phyloP scores from a whole-genome alignment of 1,284 basidiomycete genomes.

The Exobasidium rhododendri region DNA sequence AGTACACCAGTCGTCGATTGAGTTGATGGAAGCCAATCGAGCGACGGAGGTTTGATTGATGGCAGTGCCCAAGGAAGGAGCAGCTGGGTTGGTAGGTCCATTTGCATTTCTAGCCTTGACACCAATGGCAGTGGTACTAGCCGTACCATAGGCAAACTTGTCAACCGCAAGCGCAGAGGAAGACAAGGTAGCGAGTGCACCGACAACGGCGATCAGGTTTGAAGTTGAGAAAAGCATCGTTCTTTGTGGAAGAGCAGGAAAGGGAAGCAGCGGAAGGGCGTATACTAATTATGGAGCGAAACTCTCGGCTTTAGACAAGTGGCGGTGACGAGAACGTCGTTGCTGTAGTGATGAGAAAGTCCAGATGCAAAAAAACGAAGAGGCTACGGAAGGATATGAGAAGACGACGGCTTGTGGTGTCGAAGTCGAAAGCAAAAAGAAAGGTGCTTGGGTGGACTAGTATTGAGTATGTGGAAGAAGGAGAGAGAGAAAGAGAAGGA shows the following conservation, averaged over 20 bases:
- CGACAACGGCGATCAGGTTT: slow-evolving; percentile 13
- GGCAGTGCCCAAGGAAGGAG: slow-evolving; percentile 44
- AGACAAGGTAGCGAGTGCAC: slow-evolving; percentile 22
- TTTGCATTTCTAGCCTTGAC: slow-evolving; percentile 32
- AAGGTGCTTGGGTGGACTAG: not conserved
- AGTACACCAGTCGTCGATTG: slow-evolving; percentile 54
- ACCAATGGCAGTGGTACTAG: slow-evolving; percentile 35
- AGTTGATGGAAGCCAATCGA: slow-evolving; percentile 51
- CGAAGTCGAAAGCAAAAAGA: not conserved
- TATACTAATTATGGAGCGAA: too few relatives aligned
- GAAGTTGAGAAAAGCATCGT: not conserved
- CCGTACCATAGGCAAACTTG: slow-evolving; percentile 44
- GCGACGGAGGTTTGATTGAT: slow-evolving; percentile 50
- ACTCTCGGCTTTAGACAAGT: not conserved
- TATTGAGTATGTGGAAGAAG: not conserved
- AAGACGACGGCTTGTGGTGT: not conserved
- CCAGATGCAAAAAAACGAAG: not conserved
- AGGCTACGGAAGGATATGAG: not conserved
- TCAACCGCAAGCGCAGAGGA: too few relatives aligned
- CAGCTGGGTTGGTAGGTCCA: slow-evolving; percentile 46
- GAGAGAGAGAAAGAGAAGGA: not conserved
- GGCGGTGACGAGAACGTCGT: not conserved
- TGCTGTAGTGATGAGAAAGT: not conserved
- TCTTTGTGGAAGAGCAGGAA: too few relatives aligned
- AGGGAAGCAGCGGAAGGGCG: too few relatives aligned